Base-by-base conservation (phyloP, 2,329 filamentous ascomycete genomes). In the Alternaria postmessia region DNA sequence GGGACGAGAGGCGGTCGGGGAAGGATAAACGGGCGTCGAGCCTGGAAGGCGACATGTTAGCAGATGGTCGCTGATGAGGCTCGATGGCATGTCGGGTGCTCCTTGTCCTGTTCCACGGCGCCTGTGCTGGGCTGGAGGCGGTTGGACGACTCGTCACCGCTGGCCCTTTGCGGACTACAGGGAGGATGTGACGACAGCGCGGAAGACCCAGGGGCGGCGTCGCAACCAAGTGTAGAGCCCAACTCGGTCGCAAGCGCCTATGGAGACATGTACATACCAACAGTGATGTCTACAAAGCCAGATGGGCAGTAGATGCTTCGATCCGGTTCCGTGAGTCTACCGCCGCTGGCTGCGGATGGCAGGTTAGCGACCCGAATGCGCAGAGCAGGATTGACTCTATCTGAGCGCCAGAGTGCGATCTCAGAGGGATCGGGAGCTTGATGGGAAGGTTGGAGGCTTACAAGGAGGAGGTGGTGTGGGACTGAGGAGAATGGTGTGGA, bases 261-360 rank as follows among this genome's bases (percentile, higher is more conserved):
- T 55, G 57, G 68, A 67, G 72, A 69, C 66, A 65, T 51, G 67
- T 67, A 78, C 76, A 70, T 76, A 79, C 74, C 68, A 59, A 63
- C 52, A 69, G 70, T 66, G 54, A 61, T 66, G 66, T 64, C 61
- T 63, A 63, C 57, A 57, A 54, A 54, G 66, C 67, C 65, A 66
- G 65, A 69, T 66, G 65, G 65, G 67, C 65, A 63, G 64, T 65
- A 61, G 63, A 69, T 63, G 68, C 64, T 73, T 72, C 67, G 71
- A 74, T 71, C 63, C 64, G 64, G 61, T 73, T 75, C 72, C 74
- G 75, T 76, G 46, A 38, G 46, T 49, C 67, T 72, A 70, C 71
- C 74, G 74, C 75, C 75, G 75, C 70, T 70, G 63, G 68, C 65
- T 75, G 74, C 57, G 65, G 65, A 65, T 70, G 63, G 67, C 68